phyloP scores from a whole-genome alignment of 2,329 filamentous ascomycete genomes.

The Aureobasidium sp. region DNA sequence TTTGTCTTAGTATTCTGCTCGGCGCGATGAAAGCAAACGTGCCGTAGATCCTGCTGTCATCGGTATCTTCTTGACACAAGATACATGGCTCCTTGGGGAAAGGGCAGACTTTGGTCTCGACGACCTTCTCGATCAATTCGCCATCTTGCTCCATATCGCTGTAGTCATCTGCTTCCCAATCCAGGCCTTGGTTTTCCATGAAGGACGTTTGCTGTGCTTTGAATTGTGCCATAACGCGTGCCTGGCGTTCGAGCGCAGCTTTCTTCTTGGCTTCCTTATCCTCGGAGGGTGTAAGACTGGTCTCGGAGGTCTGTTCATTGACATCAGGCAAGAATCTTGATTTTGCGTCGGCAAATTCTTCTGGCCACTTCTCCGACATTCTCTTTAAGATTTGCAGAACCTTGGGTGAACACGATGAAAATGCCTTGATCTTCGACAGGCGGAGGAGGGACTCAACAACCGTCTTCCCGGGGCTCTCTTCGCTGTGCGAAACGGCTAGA shows the following conservation, averaged over 20 bases:
- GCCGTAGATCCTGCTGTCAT: constrained; percentile 88
- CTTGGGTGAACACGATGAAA: constrained; percentile 86
- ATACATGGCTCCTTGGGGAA: constrained; percentile 96
- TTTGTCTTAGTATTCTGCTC: constrained; percentile 88
- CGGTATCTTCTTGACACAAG: constrained; percentile 95
- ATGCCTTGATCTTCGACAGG: constrained; percentile 72
- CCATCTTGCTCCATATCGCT: constrained; percentile 75
- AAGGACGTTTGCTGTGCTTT: constrained; percentile 98
- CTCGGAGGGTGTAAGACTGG: constrained; percentile 72
- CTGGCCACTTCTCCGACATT: constrained; percentile 85
- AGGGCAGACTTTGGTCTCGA: constrained; percentile 82
- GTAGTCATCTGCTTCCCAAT: constrained; percentile 88
- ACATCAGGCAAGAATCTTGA: constrained; percentile 54
- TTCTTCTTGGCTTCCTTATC: constrained; percentile 85
- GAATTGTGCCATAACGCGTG: constrained; percentile 97
- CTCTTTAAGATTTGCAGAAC: constrained; percentile 85
- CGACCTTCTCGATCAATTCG: constrained; percentile 67
- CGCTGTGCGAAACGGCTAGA: neutral
- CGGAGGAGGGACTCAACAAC: constrained; percentile 60
- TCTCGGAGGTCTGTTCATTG: constrained; percentile 27
- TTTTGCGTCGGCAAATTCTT: constrained; percentile 75
- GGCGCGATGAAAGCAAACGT: constrained; percentile 93
- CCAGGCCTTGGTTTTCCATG: constrained; percentile 86
- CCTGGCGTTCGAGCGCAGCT: constrained; percentile 89
- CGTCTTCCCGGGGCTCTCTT: constrained; percentile 34